Evolutionary conservation across 1,284 basidiomycete species (phyloP).

Genomic region (Cystobasidium sp.): DNA sequence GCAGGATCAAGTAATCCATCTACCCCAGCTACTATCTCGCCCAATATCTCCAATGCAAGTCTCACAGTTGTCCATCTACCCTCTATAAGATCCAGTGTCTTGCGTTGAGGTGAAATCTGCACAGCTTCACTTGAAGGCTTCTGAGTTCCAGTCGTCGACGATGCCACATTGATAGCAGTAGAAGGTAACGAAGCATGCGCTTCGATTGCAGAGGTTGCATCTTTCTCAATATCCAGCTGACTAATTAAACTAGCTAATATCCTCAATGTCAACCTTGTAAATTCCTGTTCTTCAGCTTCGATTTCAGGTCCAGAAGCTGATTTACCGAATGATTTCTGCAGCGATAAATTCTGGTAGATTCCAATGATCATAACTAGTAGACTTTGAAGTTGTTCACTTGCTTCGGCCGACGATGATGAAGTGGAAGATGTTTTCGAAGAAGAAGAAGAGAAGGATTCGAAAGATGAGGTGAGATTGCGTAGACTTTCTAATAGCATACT

Average conservation of each 20-base stretch:
- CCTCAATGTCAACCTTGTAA: constrained; percentile 7
- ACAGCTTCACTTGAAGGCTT: constrained; percentile 23
- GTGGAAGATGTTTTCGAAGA: constrained; percentile 26
- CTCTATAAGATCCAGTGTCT: constrained; percentile 76
- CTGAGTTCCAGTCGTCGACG: background rate
- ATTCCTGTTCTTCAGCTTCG: constrained; percentile 37
- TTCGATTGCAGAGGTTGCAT: constrained; percentile 20
- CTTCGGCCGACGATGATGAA: background rate
- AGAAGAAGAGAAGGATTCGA: constrained; percentile 1
- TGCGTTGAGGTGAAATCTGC: constrained; percentile 55
- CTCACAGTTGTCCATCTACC: constrained; percentile 72
- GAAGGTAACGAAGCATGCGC: constrained; percentile 15
- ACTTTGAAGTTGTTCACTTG: constrained; percentile 40
- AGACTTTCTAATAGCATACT: constrained; percentile 25
- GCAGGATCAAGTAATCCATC: constrained; percentile 44
- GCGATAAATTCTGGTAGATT: constrained; percentile 48
- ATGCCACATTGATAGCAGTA: background rate
- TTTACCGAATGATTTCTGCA: constrained; percentile 31
- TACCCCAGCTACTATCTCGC: constrained; percentile 47
- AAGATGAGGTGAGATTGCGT: constrained; percentile 15
- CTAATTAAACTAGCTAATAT: constrained; percentile 2
- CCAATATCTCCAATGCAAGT: constrained; percentile 77
- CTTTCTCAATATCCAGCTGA: constrained; percentile 8
- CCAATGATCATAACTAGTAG: constrained; percentile 50
- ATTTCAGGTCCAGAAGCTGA: background rate